Evolutionary conservation across 2,329 filamentous ascomycete genomes (phyloP).

Genomic region (Cordyceps fumosorosea): DNA sequence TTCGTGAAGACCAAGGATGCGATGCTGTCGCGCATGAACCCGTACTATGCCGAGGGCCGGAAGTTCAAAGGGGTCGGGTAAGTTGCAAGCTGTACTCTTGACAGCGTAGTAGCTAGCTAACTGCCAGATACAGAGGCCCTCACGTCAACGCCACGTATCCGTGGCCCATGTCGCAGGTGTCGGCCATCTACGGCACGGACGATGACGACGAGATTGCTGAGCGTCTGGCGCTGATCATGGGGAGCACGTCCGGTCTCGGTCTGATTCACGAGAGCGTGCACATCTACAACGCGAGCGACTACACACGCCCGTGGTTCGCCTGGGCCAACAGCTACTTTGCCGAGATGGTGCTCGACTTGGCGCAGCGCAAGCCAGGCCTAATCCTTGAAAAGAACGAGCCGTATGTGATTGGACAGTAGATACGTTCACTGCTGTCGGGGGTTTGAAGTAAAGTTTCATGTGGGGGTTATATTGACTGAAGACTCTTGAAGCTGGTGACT

Average conservation of each 20-base stretch:
- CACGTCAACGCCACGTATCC: constrained; percentile 55
- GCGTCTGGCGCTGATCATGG: constrained; percentile 32
- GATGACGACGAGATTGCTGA: constrained; percentile 28
- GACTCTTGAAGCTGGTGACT: background rate
- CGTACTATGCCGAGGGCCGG: constrained; percentile 52
- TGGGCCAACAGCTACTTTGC: constrained; percentile 39
- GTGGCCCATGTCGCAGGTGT: constrained; percentile 52
- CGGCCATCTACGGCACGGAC: constrained; percentile 43
- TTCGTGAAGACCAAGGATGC: constrained; percentile 78
- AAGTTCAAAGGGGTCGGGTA: constrained; percentile 23
- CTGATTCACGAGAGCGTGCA: constrained; percentile 44
- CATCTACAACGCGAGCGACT: constrained; percentile 33
- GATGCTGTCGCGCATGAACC: constrained; percentile 69
- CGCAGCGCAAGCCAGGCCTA: constrained; percentile 72
- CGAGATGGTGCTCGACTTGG: constrained; percentile 59
- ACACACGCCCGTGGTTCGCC: constrained; percentile 40
- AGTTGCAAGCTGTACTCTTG: background rate
- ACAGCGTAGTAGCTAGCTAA: too few species aligned
- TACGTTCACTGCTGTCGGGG: background rate
- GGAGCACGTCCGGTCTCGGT: constrained; percentile 35
- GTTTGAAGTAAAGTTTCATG: background rate
- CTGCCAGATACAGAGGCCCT: constrained; percentile 40
- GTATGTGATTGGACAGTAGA: constrained; percentile 1
- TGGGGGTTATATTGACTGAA: background rate
- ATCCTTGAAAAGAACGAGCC: constrained; percentile 36